Evolutionary conservation across 805 yeast species (phyloP), one percentile per base, ranked within the genome.

Genomic region (Phaffomyces thermotolerans): DNA sequence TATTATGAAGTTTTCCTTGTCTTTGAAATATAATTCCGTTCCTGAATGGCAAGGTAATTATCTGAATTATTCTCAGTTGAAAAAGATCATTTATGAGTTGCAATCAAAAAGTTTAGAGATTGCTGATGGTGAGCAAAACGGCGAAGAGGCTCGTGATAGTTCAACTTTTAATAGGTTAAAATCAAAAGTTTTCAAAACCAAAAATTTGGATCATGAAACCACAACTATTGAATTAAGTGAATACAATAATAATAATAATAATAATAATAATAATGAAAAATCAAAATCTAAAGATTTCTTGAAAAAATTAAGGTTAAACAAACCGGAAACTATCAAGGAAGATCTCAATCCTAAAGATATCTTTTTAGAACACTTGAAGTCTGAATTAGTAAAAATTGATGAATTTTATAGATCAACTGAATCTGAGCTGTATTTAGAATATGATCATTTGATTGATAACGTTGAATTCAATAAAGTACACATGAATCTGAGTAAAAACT

Each of bases 1-100:
- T 32, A 14, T 13, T 14, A 82, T 82, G 90, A 81, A 82, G 64
- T 82, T 82, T 57, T 82, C 81, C 12, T 82, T 78, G 49, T 77
- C 84, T 22, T 66, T 82, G 45, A 75, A 72, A 50, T 82, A 81
- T 40, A 81, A 81, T 44, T 71, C 79, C 32, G 85, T 84, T 43
- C 95, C 96, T 3, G 95, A 84, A 55, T 89, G 97, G 97, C 84
- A 82, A 58, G 79, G 76, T 42, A 79, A 81, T 54, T 89, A 89
- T 58, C 69, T 90, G 46, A 82, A 85, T 56, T 82, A 82, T 57
- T 74, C 76, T 8, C 69, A 70, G 10, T 60, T 81, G 50, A 81
- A 81, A 54, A 77, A 78, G 53, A 54, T 69, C 27, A 73, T 79
- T 31, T 80, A 81, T 54, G 64, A 69, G 48, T 65, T 81, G 32